Evolutionary conservation across 139 green algal genomes (phyloP).

Genomic region (Marvania coccoides): DNA sequence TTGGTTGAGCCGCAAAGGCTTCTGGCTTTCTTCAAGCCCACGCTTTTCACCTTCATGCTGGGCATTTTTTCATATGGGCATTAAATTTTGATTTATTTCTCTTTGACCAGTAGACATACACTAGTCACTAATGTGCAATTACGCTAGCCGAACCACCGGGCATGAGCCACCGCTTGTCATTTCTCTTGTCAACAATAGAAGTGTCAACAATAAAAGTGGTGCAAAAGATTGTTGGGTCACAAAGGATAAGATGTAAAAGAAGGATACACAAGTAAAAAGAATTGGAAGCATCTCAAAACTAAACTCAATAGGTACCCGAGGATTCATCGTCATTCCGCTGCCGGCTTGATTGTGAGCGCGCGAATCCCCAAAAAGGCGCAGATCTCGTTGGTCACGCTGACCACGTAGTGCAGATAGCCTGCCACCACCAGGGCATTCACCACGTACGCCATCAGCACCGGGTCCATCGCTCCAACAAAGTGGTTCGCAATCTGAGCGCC

Average conservation of each 20-base stretch:
- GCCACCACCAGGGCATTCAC: conserved; percentile 26
- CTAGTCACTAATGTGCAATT: too few species aligned
- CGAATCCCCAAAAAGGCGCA: conserved; percentile 66
- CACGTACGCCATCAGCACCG: conserved; percentile 10
- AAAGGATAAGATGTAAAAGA: not conserved
- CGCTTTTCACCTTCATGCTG: too few species aligned
- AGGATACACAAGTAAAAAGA: not conserved
- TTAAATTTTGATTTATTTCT: too few species aligned
- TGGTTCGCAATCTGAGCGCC: not conserved
- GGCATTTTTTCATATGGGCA: too few species aligned
- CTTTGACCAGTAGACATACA: too few species aligned
- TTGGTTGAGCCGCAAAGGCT: too few species aligned
- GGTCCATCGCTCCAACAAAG: not conserved
- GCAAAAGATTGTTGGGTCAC: too few species aligned
- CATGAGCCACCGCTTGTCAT: too few species aligned
- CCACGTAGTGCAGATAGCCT: conserved; percentile 63
- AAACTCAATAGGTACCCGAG: not conserved
- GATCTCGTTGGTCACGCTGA: conserved; percentile 58
- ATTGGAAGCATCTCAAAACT: not conserved
- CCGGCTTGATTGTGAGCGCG: conserved; percentile 60
- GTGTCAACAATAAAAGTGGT: too few species aligned
- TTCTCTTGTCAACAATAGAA: too few species aligned
- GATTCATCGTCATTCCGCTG: not conserved
- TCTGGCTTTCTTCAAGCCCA: too few species aligned
- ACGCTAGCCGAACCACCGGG: too few species aligned